phyloP scores from a whole-genome alignment of 2,329 filamentous ascomycete species.

The Botrytis medusae region DNA sequence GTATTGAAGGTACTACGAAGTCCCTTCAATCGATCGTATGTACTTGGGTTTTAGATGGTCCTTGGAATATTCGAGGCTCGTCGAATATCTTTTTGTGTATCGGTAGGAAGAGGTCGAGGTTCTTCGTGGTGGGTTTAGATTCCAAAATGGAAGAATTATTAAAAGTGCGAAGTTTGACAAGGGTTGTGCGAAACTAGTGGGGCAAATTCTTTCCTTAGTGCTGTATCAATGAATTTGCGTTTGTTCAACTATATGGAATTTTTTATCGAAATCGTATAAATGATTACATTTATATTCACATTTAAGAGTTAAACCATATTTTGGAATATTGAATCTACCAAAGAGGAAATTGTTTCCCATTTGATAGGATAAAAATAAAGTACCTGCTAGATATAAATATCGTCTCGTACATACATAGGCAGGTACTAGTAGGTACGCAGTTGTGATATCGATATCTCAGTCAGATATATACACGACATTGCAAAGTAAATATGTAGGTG shows the following conservation, averaged over 20 bases:
- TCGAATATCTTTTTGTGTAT: constrained; percentile 21
- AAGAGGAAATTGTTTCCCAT: not conserved
- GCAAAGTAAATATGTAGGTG: not conserved
- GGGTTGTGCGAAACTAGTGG: constrained; percentile 19
- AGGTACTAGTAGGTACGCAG: not conserved
- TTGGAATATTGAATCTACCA: not conserved
- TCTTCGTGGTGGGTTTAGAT: constrained; percentile 18
- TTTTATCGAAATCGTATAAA: not conserved
- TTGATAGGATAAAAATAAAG: not conserved
- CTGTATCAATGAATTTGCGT: not conserved
- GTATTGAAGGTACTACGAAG: constrained; percentile 30
- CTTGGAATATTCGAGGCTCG: constrained; percentile 9
- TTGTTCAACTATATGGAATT: not conserved
- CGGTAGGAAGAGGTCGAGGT: constrained; percentile 10
- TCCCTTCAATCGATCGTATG: constrained; percentile 29
- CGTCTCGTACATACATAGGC: not conserved
- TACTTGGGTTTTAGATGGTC: not conserved
- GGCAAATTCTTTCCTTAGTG: not conserved
- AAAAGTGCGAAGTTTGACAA: constrained; percentile 22
- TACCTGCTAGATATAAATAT: not conserved
- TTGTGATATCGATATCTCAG: not conserved
- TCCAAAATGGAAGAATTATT: constrained; percentile 18
- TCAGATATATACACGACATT: not conserved
- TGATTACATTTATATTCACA: not conserved
- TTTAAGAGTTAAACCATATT: not conserved